Conservation (phyloP, 2,329 filamentous ascomycete species). For the Myrmaecium sp. region DNA sequence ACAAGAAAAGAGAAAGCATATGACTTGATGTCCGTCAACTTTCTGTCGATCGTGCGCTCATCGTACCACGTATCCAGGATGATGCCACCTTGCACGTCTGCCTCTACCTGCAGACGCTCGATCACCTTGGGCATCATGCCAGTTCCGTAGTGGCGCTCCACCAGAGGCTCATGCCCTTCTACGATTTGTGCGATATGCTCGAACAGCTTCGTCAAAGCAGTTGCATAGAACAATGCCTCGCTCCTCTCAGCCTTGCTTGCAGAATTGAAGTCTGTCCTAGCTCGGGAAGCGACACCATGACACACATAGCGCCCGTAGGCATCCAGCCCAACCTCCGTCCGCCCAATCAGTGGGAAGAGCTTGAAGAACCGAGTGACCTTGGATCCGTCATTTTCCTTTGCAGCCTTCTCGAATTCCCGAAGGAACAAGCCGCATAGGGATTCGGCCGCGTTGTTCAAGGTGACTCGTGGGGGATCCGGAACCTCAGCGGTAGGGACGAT, state of each 20-base stretch:
- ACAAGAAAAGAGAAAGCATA: constrained; percentile 96
- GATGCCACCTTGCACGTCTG: constrained; percentile 90
- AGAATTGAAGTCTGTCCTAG: constrained; percentile 63
- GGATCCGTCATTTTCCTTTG: constrained; percentile 68
- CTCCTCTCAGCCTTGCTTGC: constrained; percentile 42
- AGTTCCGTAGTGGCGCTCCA: constrained; percentile 82
- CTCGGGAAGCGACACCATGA: constrained; percentile 74
- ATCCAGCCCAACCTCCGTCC: constrained; percentile 76
- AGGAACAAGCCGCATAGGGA: constrained; percentile 81
- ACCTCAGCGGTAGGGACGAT: constrained; percentile 94
- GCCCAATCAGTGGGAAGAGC: constrained; percentile 82
- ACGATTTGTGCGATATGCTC: constrained; percentile 97
- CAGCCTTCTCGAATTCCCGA: constrained; percentile 86
- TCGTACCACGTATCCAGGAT: constrained; percentile 92
- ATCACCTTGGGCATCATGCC: constrained; percentile 94
- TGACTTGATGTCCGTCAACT: constrained; percentile 86
- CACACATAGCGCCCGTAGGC: constrained; percentile 95
- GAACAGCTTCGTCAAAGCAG: constrained; percentile 77
- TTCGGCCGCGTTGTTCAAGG: constrained; percentile 72
- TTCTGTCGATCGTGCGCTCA: constrained; percentile 67
- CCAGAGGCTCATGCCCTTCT: constrained; percentile 74
- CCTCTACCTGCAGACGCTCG: constrained; percentile 81
- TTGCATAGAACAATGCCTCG: constrained; percentile 83
- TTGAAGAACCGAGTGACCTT: constrained; percentile 97
- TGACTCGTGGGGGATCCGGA: constrained; percentile 75